Base-by-base conservation (phyloP, 2,329 filamentous ascomycete species). In the Pseudocercospora cruenta region DNA sequence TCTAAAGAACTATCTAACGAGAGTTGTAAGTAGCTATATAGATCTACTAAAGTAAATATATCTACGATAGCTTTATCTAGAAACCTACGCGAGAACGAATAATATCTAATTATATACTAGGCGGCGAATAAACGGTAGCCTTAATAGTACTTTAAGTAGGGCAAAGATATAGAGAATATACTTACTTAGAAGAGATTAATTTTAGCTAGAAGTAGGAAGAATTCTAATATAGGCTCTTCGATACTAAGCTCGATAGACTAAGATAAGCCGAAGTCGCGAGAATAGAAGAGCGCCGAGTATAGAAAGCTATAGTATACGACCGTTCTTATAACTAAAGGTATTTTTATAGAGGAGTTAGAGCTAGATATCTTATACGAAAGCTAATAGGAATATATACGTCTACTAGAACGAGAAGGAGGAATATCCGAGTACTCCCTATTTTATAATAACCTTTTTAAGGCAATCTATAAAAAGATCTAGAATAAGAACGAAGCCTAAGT, bases 61-160 rank as follows among this genome's bases (percentile, higher is more conserved):
- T n/a, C 21, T 22, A 22, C 3, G 6, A 4, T 10, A 22, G 16
- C 12, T 9, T 45, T 16, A 59, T 12, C 3, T 8, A 28, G 8
- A 5, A 59, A 19, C 21, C 54, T n/a, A 19, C 4, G 39, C n/a
- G 36, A 58, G 33, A 33, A 53, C 14, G 51, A 57, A 14, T 8
- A 66, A 12, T 12, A 61, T 62, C 63, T 51, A 24, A 26, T 62
- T 51, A 33, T 53, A 66, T 53, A 66, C 33, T 66, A 49, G 63
- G 59, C 49, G 16, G 49, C 16, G 22, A 45, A 62, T 19, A 21
- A 66, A 4, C 16, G 45, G 59, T 66, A 58, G 53, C 63, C 58
- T 55, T 14, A 24, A 26, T 19, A 31, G 16, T 54, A 54, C 24
- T 53, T 39, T 62, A 16, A 54, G 33, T 2, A 9, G 26, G 6